These are phyloP conservation scores for Globisporangium carolinianum DNA, from an alignment of 352 stramenopile genomes.

Conservation along the genomic window DNA sequence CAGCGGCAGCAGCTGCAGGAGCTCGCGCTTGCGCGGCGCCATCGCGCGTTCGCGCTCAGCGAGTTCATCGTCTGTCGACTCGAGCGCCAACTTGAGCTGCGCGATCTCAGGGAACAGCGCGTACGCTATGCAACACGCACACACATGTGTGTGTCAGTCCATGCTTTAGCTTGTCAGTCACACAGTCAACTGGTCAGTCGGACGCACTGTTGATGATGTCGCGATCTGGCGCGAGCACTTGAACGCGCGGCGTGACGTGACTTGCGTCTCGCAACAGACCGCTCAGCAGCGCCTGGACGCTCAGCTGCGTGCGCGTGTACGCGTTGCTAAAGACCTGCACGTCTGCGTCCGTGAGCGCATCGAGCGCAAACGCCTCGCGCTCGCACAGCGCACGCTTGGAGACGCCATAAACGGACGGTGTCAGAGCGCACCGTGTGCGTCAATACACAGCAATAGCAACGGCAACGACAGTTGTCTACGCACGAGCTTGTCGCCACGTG, in stretches of 20 bases:
- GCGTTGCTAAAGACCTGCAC: slow-evolving; percentile 62
- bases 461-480: background rate
- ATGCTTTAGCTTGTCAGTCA: background rate
- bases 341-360: slow-evolving; percentile 21
- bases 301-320: slow-evolving; percentile 77
- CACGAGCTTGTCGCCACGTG: slow-evolving; percentile 42
- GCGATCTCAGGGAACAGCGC: slow-evolving; percentile 54
- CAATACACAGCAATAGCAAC: background rate
- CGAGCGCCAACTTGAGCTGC: slow-evolving; percentile 39
- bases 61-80: slow-evolving; percentile 43
- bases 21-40: slow-evolving; percentile 39
- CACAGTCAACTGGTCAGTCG: background rate
- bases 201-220: slow-evolving; percentile 82
- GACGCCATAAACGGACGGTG: background rate
- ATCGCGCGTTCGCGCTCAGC: slow-evolving; percentile 44
- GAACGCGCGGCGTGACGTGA: slow-evolving; percentile 28
- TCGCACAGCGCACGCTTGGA: slow-evolving; percentile 32
- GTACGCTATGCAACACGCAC: slow-evolving; percentile 31
- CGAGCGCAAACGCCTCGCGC: slow-evolving; percentile 35
- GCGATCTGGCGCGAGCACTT: slow-evolving; percentile 49
- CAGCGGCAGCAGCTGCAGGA: slow-evolving; percentile 46
- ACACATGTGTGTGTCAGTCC: background rate
- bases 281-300: slow-evolving; percentile 52
- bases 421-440: background rate
- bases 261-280: slow-evolving; percentile 34